Conservation (phyloP, 148 eudicot genomes). For the Salicornia ramosissima region DNA sequence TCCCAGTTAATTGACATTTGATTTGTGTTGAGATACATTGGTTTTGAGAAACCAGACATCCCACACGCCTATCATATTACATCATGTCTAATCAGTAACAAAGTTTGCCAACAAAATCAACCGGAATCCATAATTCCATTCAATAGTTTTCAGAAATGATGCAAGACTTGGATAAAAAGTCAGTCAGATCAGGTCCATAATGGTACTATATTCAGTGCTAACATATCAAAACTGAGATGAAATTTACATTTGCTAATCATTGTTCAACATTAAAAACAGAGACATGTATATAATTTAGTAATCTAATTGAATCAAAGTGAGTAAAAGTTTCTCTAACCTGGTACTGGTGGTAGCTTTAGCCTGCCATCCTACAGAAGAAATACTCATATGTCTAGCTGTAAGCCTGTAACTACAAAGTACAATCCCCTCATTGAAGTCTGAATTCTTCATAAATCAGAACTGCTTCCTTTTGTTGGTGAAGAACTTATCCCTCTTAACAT, state of each 20-base stretch:
- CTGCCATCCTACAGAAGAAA: constrained; percentile 34
- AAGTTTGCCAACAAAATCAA: not conserved
- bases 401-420: not conserved
- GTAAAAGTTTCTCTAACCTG: constrained; percentile 29
- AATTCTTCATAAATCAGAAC: constrained; percentile 31
- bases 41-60: no score
- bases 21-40: no score
- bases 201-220: not conserved
- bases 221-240: not conserved
- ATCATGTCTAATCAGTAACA: no score
- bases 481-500: constrained; percentile 59
- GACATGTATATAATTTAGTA: not conserved
- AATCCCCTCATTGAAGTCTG: no score
- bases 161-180: not conserved
- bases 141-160: not conserved
- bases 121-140: not conserved
- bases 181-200: not conserved
- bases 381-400: constrained; percentile 13
- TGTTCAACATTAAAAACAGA: constrained; percentile 2
- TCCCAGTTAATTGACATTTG: no score
- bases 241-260: not conserved
- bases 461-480: constrained; percentile 87
- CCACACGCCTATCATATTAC: no score
- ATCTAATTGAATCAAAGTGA: not conserved
- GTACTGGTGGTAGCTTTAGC: constrained; percentile 4